Percentiles rank a stretch among this genome's conserved stretches.
These are phyloP conservation scores for Clavariopsis aquatica DNA, from an alignment of 495 filamentous ascomycete genomes.

Conservation along the genomic window DNA sequence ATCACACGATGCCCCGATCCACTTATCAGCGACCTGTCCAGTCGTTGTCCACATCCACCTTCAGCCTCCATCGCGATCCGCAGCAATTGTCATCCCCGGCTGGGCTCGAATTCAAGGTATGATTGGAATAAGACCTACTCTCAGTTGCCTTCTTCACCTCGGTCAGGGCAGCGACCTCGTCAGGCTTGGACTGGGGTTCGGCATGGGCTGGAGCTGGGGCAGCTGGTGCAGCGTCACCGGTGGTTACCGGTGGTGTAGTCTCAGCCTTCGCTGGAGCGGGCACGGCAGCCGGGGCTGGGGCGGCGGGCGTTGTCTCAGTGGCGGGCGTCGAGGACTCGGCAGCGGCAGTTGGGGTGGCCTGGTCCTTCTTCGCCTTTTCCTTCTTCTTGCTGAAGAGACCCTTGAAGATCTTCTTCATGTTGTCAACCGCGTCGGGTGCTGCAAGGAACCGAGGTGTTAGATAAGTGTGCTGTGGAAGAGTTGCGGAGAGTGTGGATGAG, in stretches of 20 bases:
- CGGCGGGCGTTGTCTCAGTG: slow-evolving; percentile 31
- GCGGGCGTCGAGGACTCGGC: slow-evolving; percentile 24
- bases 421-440: slow-evolving; percentile 38
- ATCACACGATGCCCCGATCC: not conserved
- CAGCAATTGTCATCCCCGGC: not conserved
- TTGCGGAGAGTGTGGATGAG: slow-evolving; percentile 4
- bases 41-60: not conserved
- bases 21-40: not conserved
- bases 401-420: slow-evolving; percentile 37
- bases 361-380: slow-evolving; percentile 34
- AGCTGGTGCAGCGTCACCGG: slow-evolving; percentile 7
- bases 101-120: not conserved
- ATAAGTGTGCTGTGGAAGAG: not conserved
- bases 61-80: slow-evolving; percentile 18
- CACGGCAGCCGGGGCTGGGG: slow-evolving; percentile 25
- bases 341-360: slow-evolving; percentile 30
- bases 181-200: not conserved
- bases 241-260: slow-evolving; percentile 6
- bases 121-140: slow-evolving; percentile 26
- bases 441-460: slow-evolving; percentile 7
- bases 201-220: slow-evolving; percentile 13
- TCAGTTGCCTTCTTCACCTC: slow-evolving; percentile 31
- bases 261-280: slow-evolving; percentile 2
- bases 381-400: slow-evolving; percentile 36
- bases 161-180: slow-evolving; percentile 22